Evolutionary conservation across 2,329 filamentous ascomycete species (phyloP).

Genomic region (Fusarium sarcochroum): DNA sequence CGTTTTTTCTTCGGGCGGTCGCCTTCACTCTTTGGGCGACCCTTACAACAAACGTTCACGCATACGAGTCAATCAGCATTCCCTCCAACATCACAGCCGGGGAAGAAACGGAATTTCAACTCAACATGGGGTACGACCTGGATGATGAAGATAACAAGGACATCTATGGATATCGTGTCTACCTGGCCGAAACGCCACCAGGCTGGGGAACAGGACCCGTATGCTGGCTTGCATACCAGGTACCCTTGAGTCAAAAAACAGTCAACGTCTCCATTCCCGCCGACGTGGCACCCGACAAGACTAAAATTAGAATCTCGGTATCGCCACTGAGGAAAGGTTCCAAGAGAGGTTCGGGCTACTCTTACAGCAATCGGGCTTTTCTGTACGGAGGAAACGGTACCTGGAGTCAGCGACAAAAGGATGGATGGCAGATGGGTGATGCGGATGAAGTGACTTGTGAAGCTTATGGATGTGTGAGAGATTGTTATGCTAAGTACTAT

Average conservation of each 20-base stretch:
- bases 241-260: slow-evolving; percentile 28
- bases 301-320: slow-evolving; percentile 34
- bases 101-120: slow-evolving; percentile 29
- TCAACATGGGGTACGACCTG: slow-evolving; percentile 24
- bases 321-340: slow-evolving; percentile 30
- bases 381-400: slow-evolving; percentile 41
- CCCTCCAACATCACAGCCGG: slow-evolving; percentile 43
- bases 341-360: slow-evolving; percentile 33
- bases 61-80: slow-evolving; percentile 30
- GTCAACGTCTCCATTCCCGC: slow-evolving; percentile 46
- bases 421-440: slow-evolving; percentile 35
- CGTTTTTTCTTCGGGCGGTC: slow-evolving; percentile 19
- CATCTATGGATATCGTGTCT: slow-evolving; percentile 42
- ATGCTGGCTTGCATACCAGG: slow-evolving; percentile 40
- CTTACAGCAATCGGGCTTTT: slow-evolving; percentile 28
- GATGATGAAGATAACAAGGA: slow-evolving; percentile 29
- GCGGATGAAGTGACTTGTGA: slow-evolving; percentile 37
- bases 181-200: slow-evolving; percentile 36
- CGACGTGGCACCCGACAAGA: slow-evolving; percentile 40
- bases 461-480: slow-evolving; percentile 40
- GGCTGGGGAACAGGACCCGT: slow-evolving; percentile 42
- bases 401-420: slow-evolving; percentile 44
- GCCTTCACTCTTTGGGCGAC: slow-evolving; percentile 35
- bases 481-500: slow-evolving; percentile 39
- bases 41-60: slow-evolving; percentile 9